Base-by-base conservation (phyloP, 305 asterid genomes). In the Solanum hybrid region DNA sequence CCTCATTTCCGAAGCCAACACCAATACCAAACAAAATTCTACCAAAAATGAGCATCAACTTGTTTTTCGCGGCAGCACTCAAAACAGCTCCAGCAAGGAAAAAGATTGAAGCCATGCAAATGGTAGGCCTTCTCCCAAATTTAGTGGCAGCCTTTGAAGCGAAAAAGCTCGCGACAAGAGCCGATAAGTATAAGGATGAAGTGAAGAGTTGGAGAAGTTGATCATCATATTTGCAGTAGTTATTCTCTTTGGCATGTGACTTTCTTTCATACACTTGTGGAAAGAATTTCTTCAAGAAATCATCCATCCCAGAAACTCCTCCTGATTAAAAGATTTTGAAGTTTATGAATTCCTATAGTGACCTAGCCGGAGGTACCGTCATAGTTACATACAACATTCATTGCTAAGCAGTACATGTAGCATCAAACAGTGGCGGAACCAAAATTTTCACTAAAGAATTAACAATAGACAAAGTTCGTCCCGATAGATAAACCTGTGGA, bases 1-100 rank as follows among this genome's bases (percentile, higher is more conserved):
- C 98, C 96, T 96, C 98, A 45, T 96, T 96, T 85, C 98, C 97
- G 0, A 95, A 96, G 13, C 97, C 97, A 13, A 95, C 97, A 38
- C 98, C 98, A 20, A 95, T 6, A 7, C 98, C 98, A 22, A 96
- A 96, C 6, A 95, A 90, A 79, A 94, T 92, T 77, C 98, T 93
- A 0, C 98, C 98, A 15, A 92, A 3, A 89, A 96, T 95, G 81
- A 96, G 94, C 88, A 95, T 80, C 93, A 91, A 91, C 10, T 86
- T 81, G 10, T 2, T 10, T 27, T 92, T 39, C 2, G 97, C 93
- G 1, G 84, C 77, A 2, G 91, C 95, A 27, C 97, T 93, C 29
- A 95, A 27, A 34, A 3, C 24, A 1, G 97, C 95, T 4, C 95
- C 98, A 3, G 57, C 72, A 3, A 94, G 87, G 87, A 96, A 96